Base-by-base conservation (phyloP, 2,329 filamentous ascomycete species). In the Sphaceloma murrayae region DNA sequence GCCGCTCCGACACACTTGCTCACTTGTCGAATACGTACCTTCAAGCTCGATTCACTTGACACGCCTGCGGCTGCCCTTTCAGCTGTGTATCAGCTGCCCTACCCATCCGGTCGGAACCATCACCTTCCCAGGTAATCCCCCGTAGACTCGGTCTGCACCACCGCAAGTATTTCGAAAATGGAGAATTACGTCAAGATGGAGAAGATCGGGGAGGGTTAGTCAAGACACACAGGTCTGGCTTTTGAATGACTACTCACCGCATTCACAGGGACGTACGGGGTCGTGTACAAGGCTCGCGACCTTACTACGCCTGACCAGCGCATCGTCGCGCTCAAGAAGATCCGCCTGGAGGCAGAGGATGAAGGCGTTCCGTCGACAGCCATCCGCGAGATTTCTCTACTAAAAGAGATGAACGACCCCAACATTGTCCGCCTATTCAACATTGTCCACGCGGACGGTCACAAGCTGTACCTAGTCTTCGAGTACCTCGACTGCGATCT, bases 121-220 rank as follows among this genome's bases (percentile, higher is more conserved):
- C 36, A 29, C 36, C 36, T 40, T 19, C 36, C 36, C 4, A 30
- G n/a, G n/a, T 16, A 7, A 9, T 17, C 13, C 13, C 17, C 27
- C 30, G 36, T 26, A 40, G 19, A 22, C 34, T n/a, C n/a, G n/a
- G n/a, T n/a, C n/a, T n/a, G n/a, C n/a, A n/a, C n/a, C 36, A 18
- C 36, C 5, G 22, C 19, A 13, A 29, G 19, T 30, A 16, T 27
- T 10, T 19, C 36, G 6, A 42, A 40, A 53, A 94, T 94, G 87
- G 86, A 94, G 66, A 93, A 94, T 68, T 94, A 94, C 65, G 85
- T 94, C 68, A 93, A 93, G 70, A 76, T 94, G 59, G 87, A 94
- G 70, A 94, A 94, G 73, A 87, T 94, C 58, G 87, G 87, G 65
- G 87, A 94, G 77, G 87, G 87, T 91, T 68, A 56, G 75, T 62